Percentiles rank a stretch among this genome's conserved stretches.
Evolutionary conservation across 176 grass and related monocot genomes (phyloP).

Genomic region (Puya raimondii): DNA sequence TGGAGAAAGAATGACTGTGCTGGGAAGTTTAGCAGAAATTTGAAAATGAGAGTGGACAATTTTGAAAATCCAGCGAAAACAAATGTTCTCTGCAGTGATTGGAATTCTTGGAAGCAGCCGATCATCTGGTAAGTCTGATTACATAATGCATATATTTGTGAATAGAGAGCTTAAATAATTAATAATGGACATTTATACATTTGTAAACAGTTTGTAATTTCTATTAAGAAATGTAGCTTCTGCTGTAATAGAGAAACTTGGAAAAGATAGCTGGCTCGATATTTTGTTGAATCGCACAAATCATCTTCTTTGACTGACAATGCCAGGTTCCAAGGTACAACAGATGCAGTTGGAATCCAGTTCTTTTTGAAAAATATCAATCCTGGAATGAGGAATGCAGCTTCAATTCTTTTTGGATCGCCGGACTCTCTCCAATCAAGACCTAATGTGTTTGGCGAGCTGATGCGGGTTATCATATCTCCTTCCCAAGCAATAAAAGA

Average conservation of each 20-base stretch:
- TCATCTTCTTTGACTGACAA: constrained; percentile 5
- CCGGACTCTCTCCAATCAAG: constrained; percentile 28
- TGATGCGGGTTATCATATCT: constrained; percentile 60
- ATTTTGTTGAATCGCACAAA: background rate
- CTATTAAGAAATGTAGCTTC: background rate
- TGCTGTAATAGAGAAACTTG: background rate
- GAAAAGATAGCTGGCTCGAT: background rate
- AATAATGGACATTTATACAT: too few relatives aligned
- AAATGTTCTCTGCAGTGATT: constrained; percentile 87
- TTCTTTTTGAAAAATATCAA: constrained; percentile 90
- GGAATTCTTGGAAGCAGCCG: constrained; percentile 71
- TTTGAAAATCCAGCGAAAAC: constrained; percentile 67
- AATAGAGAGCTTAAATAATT: too few relatives aligned
- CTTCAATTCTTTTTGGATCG: constrained; percentile 54
- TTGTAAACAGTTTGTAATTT: background rate
- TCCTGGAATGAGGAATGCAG: constrained; percentile 45
- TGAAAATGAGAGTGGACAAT: constrained; percentile 70
- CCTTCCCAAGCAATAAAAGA: constrained; percentile 44
- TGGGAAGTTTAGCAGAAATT: constrained; percentile 43
- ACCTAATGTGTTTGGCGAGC: constrained; percentile 86
- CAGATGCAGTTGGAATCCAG: constrained; percentile 70
- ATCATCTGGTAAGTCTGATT: constrained; percentile 69
- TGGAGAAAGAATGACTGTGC: constrained; percentile 88
- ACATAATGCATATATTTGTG: background rate
- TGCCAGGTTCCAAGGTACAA: constrained; percentile 68